Conservation (phyloP, 1,139 yeast species). For the Pichia sp. region DNA sequence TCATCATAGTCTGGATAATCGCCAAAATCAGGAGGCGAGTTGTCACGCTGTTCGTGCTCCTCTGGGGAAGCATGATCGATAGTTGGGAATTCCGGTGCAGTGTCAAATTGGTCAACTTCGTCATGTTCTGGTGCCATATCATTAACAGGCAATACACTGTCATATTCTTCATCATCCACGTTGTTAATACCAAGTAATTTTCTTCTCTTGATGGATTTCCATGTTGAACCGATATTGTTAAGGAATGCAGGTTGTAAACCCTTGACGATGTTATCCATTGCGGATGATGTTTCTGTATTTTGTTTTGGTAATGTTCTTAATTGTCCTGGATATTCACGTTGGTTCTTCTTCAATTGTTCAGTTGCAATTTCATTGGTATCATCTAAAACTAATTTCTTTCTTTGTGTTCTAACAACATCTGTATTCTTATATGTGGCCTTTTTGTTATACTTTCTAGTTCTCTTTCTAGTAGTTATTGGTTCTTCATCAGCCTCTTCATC, state of each 20-base stretch:
- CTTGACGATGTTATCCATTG: not conserved
- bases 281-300: not conserved
- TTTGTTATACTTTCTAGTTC: slow-evolving; percentile 4
- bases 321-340: slow-evolving; percentile 20
- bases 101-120: not conserved
- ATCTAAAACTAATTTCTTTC: slow-evolving; percentile 29
- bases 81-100: not conserved
- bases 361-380: slow-evolving; percentile 27
- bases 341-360: slow-evolving; percentile 25
- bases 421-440: slow-evolving; percentile 24
- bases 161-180: not conserved
- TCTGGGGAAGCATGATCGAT: too few species aligned
- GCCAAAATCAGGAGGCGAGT: not conserved
- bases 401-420: slow-evolving; percentile 34
- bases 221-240: slow-evolving; percentile 13
- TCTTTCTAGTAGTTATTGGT: slow-evolving; percentile 6
- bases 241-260: slow-evolving; percentile 14
- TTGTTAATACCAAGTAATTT: slow-evolving; percentile 5
- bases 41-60: too few species aligned
- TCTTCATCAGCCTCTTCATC: slow-evolving; percentile 14
- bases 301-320: not conserved
- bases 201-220: slow-evolving; percentile 20
- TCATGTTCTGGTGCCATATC: not conserved
- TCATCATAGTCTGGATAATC: not conserved
- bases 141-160: not conserved